Evolutionary conservation across 805 yeast genomes (phyloP), one percentile per base, ranked within the genome.

Genomic region (Pichia californica): DNA sequence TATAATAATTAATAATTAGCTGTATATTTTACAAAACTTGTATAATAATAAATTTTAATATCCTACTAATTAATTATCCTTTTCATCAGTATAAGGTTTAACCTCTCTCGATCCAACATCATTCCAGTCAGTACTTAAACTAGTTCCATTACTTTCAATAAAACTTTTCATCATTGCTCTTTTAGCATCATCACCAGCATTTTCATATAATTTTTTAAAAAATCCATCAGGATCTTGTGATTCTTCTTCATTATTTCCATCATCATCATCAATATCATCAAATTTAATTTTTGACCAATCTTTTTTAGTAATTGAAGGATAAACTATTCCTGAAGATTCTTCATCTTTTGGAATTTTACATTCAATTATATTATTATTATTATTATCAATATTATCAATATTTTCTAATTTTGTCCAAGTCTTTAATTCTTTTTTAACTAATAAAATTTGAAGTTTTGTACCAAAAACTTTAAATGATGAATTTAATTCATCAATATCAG

Each of bases 121-220:
- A 10, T 67, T 74, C 99, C 99, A 93, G 58, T 87, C 85, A 4
- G 99, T 93, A 36, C 95, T 86, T 46, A 93, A 68, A 2, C 95
- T 78, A 0, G 99, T 93, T 18, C 99, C 99, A 54, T 85, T 83
- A 53, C 95, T 85, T 63, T 93, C 96, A n/a, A 78, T 71, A 55
- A 76, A 93, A 41, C 96, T 86, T 66, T 93, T 93, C 95, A 87
- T 83, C 98, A 93, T 93, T 2, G 99, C 99, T 40, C 94, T 71
- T 52, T 70, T 70, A 1, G 95, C 82, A 55, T 93, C 96, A 7
- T 84, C 93, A 58, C 88, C 95, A 0, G 95, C 91, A 50, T 74
- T 80, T 23, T 73, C 72, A 64, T 83, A 93, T 10, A 93, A 57
- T 50, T 78, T 71, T 52, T 78, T 75, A 66, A 93, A 93, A 55